These are phyloP conservation scores for Sporisorium reilianum DNA, from an alignment of 1,284 basidiomycete species.

Conservation along the genomic window DNA sequence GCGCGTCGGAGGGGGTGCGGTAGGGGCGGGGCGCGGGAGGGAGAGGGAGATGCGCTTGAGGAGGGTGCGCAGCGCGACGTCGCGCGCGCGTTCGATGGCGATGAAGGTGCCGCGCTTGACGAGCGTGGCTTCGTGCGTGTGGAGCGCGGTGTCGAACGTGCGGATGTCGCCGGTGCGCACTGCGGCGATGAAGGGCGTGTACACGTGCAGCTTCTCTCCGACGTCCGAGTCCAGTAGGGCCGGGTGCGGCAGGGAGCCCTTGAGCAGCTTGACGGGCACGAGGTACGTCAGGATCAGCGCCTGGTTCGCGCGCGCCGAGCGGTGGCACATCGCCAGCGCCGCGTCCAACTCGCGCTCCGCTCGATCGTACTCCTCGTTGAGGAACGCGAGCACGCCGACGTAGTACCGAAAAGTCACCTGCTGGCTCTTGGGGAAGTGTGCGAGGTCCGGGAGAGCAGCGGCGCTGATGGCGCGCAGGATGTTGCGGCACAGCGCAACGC, in stretches of 20 bases:
- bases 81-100: constrained; percentile 86
- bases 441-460: constrained; percentile 85
- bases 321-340: constrained; percentile 84
- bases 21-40: background rate
- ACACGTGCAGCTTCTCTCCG: constrained; percentile 79
- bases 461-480: constrained; percentile 88
- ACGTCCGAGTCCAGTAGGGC: constrained; percentile 76
- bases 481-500: constrained; percentile 90
- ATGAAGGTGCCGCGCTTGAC: constrained; percentile 86
- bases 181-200: constrained; percentile 82
- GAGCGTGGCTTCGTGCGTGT: constrained; percentile 70
- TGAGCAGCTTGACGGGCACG: constrained; percentile 86
- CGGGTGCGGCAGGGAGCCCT: constrained; percentile 82
- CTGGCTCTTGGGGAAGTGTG: constrained; percentile 82
- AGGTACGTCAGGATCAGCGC: constrained; percentile 90
- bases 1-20: constrained; percentile 33
- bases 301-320: constrained; percentile 78
- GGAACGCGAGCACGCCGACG: constrained; percentile 89
- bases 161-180: constrained; percentile 82
- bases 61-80: constrained; percentile 84
- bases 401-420: constrained; percentile 86
- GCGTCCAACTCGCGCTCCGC: constrained; percentile 84
- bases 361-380: constrained; percentile 85
- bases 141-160: constrained; percentile 80
- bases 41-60: constrained; percentile 84